Evolutionary conservation across 116 monocot genomes (phyloP), one percentile per base, ranked within the genome.

Genomic region (Cymodocea nodosa): DNA sequence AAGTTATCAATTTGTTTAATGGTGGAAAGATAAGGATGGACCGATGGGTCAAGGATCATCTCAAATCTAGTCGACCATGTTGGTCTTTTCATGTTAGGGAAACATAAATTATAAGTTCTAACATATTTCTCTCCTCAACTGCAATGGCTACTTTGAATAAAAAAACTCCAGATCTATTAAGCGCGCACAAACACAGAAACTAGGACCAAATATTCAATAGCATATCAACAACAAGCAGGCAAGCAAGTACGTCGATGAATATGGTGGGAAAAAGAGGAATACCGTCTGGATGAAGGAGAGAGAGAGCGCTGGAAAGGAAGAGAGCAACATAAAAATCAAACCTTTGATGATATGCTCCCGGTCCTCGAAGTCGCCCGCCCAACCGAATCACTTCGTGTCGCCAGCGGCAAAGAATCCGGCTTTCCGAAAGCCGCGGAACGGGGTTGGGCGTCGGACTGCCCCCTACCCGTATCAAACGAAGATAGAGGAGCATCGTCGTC

Each of bases 341-440:
- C 86, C 86, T 83, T 82, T 17, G 79, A 81, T 9, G 85, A 80
- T 68, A 73, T 71, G 74, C 84, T 84, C 16, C 78, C 78, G 53
- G 36, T 37, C 6, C 17, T 50, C 4, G 65, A 50, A 50, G 25
- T 13, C 25, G 23, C 7, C 6, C 7, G 44, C 44, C 5, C 44
- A 8, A 8, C 7, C 44, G 44, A 44, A 6, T 44, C 30, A 30
- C 30, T 30, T 30, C 30, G 30, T 30, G 30, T 30, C 30, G 30
- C 30, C 30, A 30, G 2, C 15, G 44, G 4, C 10, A 23, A 14
- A 19, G 65, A 50, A 13, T 23, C 15, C 23, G 23, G 14, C 23
- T 2, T 65, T 51, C 15, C 49, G 3, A 22, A 51, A 14, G 22
- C 65, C 23, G 12, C 50, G n/a, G 62, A 39, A 50, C 14, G 5